A percentile compares a stretch with the other conserved stretches of the same genome.
Conservation (phyloP, 2,329 filamentous ascomycete genomes). For the Paecilomyces sp. region DNA sequence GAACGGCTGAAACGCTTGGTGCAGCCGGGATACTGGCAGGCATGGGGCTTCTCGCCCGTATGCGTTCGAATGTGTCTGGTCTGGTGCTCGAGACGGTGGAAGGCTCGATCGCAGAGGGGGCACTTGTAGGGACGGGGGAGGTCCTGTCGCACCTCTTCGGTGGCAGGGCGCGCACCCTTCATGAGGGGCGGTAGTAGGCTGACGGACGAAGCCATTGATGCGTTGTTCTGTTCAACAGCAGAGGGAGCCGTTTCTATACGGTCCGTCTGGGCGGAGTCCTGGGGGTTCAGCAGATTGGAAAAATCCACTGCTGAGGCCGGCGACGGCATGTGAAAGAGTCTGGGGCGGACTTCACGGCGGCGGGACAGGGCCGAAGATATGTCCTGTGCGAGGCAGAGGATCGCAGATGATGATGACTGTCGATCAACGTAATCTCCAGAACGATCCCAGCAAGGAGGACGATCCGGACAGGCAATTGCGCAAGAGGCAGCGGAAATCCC, state of each 20-base stretch:
- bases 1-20: slow-evolving; percentile 95
- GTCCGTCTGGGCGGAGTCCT: slow-evolving; percentile 23
- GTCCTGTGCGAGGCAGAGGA: slow-evolving; percentile 3
- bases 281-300: slow-evolving; percentile 66
- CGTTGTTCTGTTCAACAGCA: slow-evolving; percentile 17
- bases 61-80: slow-evolving; percentile 88
- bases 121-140: slow-evolving; percentile 97
- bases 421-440: background rate
- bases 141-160: slow-evolving; percentile 61
- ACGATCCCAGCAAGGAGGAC: slow-evolving; percentile 10
- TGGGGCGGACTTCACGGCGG: slow-evolving; percentile 2
- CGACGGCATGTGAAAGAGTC: slow-evolving; percentile 62
- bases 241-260: slow-evolving; percentile 16
- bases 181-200: slow-evolving; percentile 39
- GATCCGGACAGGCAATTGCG: background rate
- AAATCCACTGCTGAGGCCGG: slow-evolving; percentile 68
- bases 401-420: slow-evolving; percentile 1
- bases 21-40: slow-evolving; percentile 90
- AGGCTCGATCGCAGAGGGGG: slow-evolving; percentile 95
- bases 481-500: background rate
- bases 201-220: slow-evolving; percentile 37
- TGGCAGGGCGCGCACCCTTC: slow-evolving; percentile 46
- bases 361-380: background rate
- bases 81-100: slow-evolving; percentile 96
- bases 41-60: slow-evolving; percentile 96